Evolutionary conservation across 73 alveolate genomes (phyloP).

Genomic region (Blepharisma stoltei): DNA sequence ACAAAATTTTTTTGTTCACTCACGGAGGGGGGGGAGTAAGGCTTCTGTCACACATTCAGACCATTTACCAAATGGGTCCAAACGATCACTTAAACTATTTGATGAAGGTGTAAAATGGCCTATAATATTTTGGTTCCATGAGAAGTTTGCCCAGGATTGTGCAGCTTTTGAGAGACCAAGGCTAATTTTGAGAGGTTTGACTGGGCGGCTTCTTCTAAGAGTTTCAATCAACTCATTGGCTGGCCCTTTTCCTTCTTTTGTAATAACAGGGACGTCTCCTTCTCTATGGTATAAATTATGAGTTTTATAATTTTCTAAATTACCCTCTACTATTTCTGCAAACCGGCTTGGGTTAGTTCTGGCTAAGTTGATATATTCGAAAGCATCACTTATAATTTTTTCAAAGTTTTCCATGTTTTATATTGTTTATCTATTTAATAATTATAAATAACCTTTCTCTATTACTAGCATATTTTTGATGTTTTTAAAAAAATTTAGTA

Average conservation of each 20-base stretch:
- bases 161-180: not conserved
- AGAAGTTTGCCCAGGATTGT: not conserved
- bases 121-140: not conserved
- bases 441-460: no score
- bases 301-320: not conserved
- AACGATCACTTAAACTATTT: not conserved
- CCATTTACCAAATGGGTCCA: not conserved
- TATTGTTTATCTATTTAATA: no score
- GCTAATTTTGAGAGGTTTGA: not conserved
- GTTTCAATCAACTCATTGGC: not conserved
- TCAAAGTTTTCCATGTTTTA: no score
- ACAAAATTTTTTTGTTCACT: no score
- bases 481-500: no score
- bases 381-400: no score
- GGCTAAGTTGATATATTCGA: no score
- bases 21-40: no score
- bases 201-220: not conserved
- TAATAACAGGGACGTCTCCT: constrained; percentile 9
- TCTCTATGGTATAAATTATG: constrained; percentile 4
- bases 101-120: not conserved
- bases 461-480: no score
- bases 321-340: not conserved
- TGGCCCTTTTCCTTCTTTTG: constrained; percentile 2
- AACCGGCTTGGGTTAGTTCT: not conserved
- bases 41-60: not conserved